phyloP scores from a whole-genome alignment of 164 flowering plant species.

The Macadamia tetraphylla region DNA sequence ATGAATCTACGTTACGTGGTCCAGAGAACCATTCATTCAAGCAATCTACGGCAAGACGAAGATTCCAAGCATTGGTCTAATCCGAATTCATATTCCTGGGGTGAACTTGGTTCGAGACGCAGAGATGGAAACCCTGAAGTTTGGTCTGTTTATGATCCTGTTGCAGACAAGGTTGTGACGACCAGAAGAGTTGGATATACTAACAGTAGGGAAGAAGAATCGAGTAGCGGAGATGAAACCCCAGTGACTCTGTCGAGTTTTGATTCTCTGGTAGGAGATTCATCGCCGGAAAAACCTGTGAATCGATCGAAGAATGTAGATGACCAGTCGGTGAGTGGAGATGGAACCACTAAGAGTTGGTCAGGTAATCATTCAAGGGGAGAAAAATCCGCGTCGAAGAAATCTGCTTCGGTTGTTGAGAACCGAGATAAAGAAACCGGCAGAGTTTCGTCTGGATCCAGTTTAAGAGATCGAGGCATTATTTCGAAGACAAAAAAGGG shows the following conservation, averaged over 20 bases:
- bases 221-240: not conserved
- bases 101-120: not conserved
- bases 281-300: not conserved
- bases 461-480: constrained; percentile 11
- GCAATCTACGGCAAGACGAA: not conserved
- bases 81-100: not conserved
- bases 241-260: not conserved
- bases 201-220: not conserved
- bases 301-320: not conserved
- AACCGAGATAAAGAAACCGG: not conserved
- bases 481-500: constrained; percentile 38
- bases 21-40: constrained; percentile 9
- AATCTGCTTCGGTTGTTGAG: not conserved
- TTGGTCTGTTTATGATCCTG: constrained; percentile 27
- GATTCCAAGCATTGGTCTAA: constrained; percentile 11
- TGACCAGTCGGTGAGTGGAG: not conserved
- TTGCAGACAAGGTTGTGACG: constrained; percentile 12
- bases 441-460: not conserved
- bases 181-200: not conserved
- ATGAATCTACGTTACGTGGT: constrained; percentile 14
- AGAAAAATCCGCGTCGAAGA: not conserved
- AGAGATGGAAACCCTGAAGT: constrained; percentile 13
- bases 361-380: not conserved
- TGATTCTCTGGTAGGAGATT: constrained; percentile 1
- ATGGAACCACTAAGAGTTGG: not conserved